phyloP scores from a whole-genome alignment of 176 grass and related monocot species.

The Oryza officinalis region DNA sequence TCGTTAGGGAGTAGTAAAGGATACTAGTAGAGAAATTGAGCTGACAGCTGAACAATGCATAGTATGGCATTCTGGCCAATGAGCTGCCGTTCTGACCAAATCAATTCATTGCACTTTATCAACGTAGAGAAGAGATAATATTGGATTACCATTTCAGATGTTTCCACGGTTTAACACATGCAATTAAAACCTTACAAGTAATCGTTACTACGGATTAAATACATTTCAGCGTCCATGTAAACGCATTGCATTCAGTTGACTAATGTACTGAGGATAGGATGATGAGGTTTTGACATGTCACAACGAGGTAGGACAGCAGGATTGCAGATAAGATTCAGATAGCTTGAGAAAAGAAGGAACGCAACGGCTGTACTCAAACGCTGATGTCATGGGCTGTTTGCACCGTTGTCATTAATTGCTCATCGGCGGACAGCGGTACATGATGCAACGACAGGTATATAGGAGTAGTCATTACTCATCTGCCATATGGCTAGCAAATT shows the following conservation, averaged over 20 bases:
- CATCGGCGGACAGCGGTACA: background rate
- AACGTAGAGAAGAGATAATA: background rate
- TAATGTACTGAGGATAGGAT: background rate
- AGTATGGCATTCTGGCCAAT: background rate
- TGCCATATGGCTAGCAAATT: background rate
- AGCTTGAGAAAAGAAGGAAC: background rate
- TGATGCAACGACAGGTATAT: background rate
- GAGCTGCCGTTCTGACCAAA: background rate
- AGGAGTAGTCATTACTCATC: background rate
- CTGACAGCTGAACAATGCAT: background rate
- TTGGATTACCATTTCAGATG: background rate
- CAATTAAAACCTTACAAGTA: background rate
- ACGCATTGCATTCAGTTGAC: background rate
- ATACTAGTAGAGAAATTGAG: background rate
- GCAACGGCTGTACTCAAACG: background rate
- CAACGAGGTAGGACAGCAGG: too few species aligned
- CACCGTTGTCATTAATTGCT: background rate
- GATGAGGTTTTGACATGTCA: background rate
- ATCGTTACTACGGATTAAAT: background rate
- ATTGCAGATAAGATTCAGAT: background rate
- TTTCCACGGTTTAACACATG: background rate
- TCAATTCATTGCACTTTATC: background rate
- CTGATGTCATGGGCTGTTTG: background rate
- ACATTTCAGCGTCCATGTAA: background rate
- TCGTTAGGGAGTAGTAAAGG: background rate